Conservation (phyloP, 495 filamentous ascomycete species). For the Penicillium soppii region DNA sequence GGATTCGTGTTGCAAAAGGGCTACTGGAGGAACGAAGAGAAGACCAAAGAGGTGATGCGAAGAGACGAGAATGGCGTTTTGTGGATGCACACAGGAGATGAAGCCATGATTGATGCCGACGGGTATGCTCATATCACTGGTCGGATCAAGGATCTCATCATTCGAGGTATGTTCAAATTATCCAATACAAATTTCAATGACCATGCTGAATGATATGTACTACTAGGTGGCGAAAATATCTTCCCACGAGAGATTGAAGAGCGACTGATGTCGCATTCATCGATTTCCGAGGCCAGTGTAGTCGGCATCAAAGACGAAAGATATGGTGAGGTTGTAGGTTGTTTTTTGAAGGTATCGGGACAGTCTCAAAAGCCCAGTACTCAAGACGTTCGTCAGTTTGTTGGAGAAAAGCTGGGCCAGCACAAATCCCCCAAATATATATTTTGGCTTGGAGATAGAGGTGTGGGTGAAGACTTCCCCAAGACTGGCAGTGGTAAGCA, state of each 20-base stretch:
- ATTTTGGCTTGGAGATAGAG: slow-evolving; percentile 57
- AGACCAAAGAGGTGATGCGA: not conserved
- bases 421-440: slow-evolving; percentile 58
- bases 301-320: slow-evolving; percentile 18
- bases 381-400: slow-evolving; percentile 34
- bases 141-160: slow-evolving; percentile 63
- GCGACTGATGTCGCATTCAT: slow-evolving; percentile 12
- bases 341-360: slow-evolving; percentile 16
- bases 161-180: slow-evolving; percentile 43
- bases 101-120: slow-evolving; percentile 6
- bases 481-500: slow-evolving; percentile 66
- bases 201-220: not conserved
- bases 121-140: slow-evolving; percentile 40
- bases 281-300: slow-evolving; percentile 21
- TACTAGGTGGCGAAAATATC: slow-evolving; percentile 28
- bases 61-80: not conserved
- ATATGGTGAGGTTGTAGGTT: slow-evolving; percentile 25
- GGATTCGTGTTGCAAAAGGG: slow-evolving; percentile 81
- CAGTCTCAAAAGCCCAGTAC: not conserved
- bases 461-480: slow-evolving; percentile 47
- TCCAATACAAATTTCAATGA: not conserved
- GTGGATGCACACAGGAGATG: slow-evolving; percentile 19
- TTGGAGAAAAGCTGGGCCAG: slow-evolving; percentile 46
- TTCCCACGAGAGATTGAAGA: slow-evolving; percentile 28
- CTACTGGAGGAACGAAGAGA: slow-evolving; percentile 38